Conservation (phyloP, 352 stramenopile species). For the Plasmopara muralis region DNA sequence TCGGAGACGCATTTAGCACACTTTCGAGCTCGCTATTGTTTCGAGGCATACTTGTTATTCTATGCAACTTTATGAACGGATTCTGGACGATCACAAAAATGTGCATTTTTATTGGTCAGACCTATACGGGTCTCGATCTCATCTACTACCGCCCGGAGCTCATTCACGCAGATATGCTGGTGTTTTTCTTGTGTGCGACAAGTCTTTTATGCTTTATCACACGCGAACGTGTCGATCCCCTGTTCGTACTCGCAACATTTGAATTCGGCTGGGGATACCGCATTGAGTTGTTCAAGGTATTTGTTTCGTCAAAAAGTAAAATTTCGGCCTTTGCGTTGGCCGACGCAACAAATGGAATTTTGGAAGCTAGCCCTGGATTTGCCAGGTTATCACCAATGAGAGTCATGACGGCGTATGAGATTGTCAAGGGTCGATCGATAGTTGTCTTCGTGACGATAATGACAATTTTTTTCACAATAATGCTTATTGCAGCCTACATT, state of each 20-base stretch:
- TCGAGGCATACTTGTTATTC: constrained; percentile 22
- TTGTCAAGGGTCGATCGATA: constrained; percentile 2
- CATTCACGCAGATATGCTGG: constrained; percentile 28
- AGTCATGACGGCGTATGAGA: constrained; percentile 17
- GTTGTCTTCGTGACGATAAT: constrained; percentile 15
- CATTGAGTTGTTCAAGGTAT: constrained; percentile 12
- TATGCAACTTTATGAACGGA: constrained; percentile 28
- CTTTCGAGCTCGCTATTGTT: constrained; percentile 27
- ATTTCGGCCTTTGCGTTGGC: constrained; percentile 9
- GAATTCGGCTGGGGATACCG: constrained; percentile 18
- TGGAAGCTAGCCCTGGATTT: constrained; percentile 9
- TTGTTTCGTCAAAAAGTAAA: constrained; percentile 7
- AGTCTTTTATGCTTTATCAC: constrained; percentile 15
- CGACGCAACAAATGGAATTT: constrained; percentile 4
- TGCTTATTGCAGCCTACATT: constrained; percentile 19
- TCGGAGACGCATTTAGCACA: constrained; percentile 31
- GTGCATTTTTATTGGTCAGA: constrained; percentile 13
- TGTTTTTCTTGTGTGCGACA: constrained; percentile 23
- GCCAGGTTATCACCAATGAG: constrained; percentile 15
- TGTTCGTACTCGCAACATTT: constrained; percentile 21
- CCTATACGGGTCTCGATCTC: constrained; percentile 9
- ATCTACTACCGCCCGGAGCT: constrained; percentile 27
- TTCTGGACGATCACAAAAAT: constrained; percentile 31
- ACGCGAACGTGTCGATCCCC: constrained; percentile 23
- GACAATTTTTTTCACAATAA: constrained; percentile 18